These are phyloP conservation scores for Candida schatavii DNA, from an alignment of 805 yeast species.

Conservation along the genomic window DNA sequence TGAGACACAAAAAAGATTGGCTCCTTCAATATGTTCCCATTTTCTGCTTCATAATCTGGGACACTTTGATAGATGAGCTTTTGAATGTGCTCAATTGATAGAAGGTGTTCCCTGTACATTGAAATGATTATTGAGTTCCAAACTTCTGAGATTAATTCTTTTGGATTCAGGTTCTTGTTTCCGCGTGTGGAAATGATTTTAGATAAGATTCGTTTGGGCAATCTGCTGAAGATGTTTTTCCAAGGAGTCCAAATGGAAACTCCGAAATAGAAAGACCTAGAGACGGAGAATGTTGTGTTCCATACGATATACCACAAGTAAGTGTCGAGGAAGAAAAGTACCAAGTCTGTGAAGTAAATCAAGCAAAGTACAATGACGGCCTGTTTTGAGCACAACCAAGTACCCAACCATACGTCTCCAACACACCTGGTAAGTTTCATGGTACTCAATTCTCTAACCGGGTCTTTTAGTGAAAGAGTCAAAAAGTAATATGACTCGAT, in stretches of 20 bases:
- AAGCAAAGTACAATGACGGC: slow-evolving; percentile 53
- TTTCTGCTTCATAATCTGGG: slow-evolving; percentile 30
- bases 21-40: slow-evolving; percentile 51
- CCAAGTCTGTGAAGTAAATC: slow-evolving; percentile 58
- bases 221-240: slow-evolving; percentile 72
- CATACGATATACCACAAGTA: slow-evolving; percentile 84
- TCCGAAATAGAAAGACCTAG: slow-evolving; percentile 69
- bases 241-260: slow-evolving; percentile 87
- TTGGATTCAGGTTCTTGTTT: slow-evolving; percentile 39
- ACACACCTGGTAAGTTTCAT: slow-evolving; percentile 55
- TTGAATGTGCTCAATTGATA: slow-evolving; percentile 71
- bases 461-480: slow-evolving; percentile 69
- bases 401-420: slow-evolving; percentile 59
- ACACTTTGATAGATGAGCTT: slow-evolving; percentile 59
- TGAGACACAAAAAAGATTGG: slow-evolving; percentile 80
- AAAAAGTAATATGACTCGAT: slow-evolving; percentile 77
- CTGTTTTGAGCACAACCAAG: slow-evolving; percentile 51
- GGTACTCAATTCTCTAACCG: slow-evolving; percentile 63
- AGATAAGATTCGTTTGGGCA: slow-evolving; percentile 74
- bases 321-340: slow-evolving; percentile 75
- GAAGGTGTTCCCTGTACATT: slow-evolving; percentile 76
- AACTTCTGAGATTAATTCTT: slow-evolving; percentile 59
- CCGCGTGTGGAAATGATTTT: slow-evolving; percentile 55
- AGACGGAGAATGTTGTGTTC: slow-evolving; percentile 71
- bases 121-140: slow-evolving; percentile 86